Base-by-base conservation (phyloP, 257 asterid genomes). In the Plantago major region DNA sequence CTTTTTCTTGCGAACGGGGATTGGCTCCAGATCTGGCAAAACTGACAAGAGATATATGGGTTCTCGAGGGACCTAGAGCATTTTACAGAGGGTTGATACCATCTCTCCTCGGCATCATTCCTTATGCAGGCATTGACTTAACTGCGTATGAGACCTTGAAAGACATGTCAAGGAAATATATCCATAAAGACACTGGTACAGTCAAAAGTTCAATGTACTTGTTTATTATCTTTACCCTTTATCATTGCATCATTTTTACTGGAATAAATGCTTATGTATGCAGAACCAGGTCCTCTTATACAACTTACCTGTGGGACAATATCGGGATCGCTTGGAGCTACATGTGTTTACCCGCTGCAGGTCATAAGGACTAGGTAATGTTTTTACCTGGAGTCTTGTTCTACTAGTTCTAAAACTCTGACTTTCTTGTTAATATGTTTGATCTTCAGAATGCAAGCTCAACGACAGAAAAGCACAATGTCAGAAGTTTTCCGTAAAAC, bases 281-380 rank as follows among this genome's bases (percentile, higher is more conserved):
- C 94, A 93, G 99, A 93, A 71, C 96, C 99, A 55, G 97, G 99
- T 48, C 88, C 97, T 62, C 82, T 85, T 49, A 82, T 84, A 73
- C 99, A 85, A 71, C 87, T 94, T 15, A 80, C 94, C 58, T 94
- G 97, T 68, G 99, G 99, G 73, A 90, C 95, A 28, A 64, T 94
- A 51, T 90, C 99, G 0, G 96, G 97, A 75, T 90, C 97, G 14
- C 83, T 90, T 55, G 99, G 97, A 73, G 99, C 99, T 50, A 85
- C 93, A 0, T 87, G 97, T 59, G 98, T 87, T 66, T 94, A 94
- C 72, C 99, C 99, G 40, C 73, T 94, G 66, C 97, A 94, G 84
- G 99, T 94, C 58, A 70, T 94, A 46, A 84, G 99, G 77, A 87
- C 99, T 43, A 94, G 99, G 99, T 90, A 85, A 67, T 15, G 8